phyloP scores from a whole-genome alignment of 2,329 filamentous ascomycete species.

The Pseudogymnoascus sp. region DNA sequence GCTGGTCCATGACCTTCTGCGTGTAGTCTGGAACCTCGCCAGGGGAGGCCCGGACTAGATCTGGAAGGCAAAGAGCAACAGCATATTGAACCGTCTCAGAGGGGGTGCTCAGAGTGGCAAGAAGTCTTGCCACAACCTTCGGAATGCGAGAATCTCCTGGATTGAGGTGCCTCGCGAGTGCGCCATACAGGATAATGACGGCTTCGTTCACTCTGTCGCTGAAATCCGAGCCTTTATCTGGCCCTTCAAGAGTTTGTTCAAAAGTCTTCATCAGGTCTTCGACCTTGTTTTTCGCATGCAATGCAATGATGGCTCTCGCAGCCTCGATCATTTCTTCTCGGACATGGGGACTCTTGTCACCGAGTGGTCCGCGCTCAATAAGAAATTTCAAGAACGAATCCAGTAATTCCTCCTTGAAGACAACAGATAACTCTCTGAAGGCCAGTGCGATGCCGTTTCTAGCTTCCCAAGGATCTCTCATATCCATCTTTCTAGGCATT shows the following conservation, averaged over 20 bases:
- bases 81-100: slow-evolving; percentile 97
- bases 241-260: slow-evolving; percentile 76
- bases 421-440: slow-evolving; percentile 69
- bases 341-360: slow-evolving; percentile 69
- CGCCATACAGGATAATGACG: slow-evolving; percentile 94
- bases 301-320: slow-evolving; percentile 69
- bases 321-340: slow-evolving; percentile 88
- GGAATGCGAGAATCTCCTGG: slow-evolving; percentile 80
- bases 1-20: slow-evolving; percentile 66
- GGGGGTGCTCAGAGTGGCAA: slow-evolving; percentile 83
- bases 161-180: slow-evolving; percentile 78
- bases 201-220: slow-evolving; percentile 92
- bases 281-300: slow-evolving; percentile 72
- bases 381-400: slow-evolving; percentile 76
- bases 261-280: slow-evolving; percentile 89
- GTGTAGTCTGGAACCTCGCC: slow-evolving; percentile 75
- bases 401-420: slow-evolving; percentile 60
- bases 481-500: slow-evolving; percentile 83
- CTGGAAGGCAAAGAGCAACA: slow-evolving; percentile 86
- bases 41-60: slow-evolving; percentile 72
- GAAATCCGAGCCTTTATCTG: slow-evolving; percentile 70
- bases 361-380: slow-evolving; percentile 78
- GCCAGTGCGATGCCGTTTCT: slow-evolving; percentile 82
- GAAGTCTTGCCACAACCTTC: slow-evolving; percentile 74
- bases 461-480: slow-evolving; percentile 83